Evolutionary conservation across 805 yeast species (phyloP), one percentile per base, ranked within the genome.

Genomic region (Wickerhamiella occidentalis): DNA sequence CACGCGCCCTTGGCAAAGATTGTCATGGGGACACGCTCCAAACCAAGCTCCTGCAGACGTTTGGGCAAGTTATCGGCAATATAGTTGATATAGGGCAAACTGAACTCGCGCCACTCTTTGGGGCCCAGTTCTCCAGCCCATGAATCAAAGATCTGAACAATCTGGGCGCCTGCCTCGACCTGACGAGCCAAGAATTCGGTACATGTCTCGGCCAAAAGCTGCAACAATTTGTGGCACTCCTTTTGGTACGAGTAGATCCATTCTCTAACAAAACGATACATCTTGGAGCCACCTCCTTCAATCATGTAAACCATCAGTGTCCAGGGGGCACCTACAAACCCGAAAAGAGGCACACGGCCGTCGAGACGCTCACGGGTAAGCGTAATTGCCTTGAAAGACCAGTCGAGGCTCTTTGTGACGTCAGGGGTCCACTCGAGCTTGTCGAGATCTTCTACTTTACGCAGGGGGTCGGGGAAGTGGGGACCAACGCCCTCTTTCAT

Each of bases 271-370:
- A 75, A 87, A 63, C 95, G 75, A 70, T 85, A 92, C 73, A 90
- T 73, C 62, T 84, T 84, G 6, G 96, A 80, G 15, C 96, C 95
- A 56, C 94, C 95, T 47, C 98, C 98, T 68, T 92, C 98, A 52
- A 87, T 79, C 96, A 92, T 92, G 69, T 92, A 92, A 33, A 88
- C 95, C 70, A 92, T 73, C 52, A 92, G 69, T 11, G 98, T 92
- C 96, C 96, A 92, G 50, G 98, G 98, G 7, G 95, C 96, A 49
- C 98, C 98, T 57, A 87, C 84, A 68, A 92, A 92, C 2, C 98
- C 98, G 47, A 92, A 73, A 54, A 92, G 70, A 25, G 98, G 98
- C 11, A 88, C 96, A 60, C 94, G 76, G 46, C 98, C 98, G 38
- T 79, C 68, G 52, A 92, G 74, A 61, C 84, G 85, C 55, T 72